Base-by-base conservation (phyloP, 2,329 filamentous ascomycete species). In the Colletotrichum eleusines region DNA sequence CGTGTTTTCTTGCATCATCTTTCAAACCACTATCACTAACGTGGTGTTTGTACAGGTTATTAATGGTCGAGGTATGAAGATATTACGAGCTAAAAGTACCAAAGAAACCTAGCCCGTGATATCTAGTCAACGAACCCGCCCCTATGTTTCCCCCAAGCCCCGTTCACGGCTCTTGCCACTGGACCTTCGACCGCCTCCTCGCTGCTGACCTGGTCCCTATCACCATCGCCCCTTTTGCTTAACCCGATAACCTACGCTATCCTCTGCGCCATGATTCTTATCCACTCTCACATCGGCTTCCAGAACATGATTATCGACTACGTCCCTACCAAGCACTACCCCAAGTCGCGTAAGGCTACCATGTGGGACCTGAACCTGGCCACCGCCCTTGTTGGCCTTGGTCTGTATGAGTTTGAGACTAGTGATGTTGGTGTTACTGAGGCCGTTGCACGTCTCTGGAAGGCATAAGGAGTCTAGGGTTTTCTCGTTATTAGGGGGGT, bases 371-470 rank as follows among this genome's bases (percentile, higher is more conserved):
- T 98, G 73, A 94, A 95, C 78, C 83, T 87, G 55, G 91, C 89
- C 71, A 98, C 97, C 14, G 86, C 95, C 69, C 85, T 94, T 63
- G 93, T 95, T 73, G 94, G 93, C 61, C 87, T 97, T 74, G 95
- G 95, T 69, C 87, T 98, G 78, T 99, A 99, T 84, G 95, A 98
- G 83, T 98, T 98, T 78, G 96, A 99, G 90, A 99, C 96, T 40
- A 98, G 98, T 79, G 96, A 99, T 76, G 94, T 99, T 63, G 96
- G 96, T 75, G 82, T 99, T 71, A 97, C 94, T 11, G 95, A 97
- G 87, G 92, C 91, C 40, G 87, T 98, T 75, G 94, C 92, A 88
- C 89, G 92, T 79, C 85, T 98, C 73, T 99, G 96, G 96, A 93
- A 88, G 78, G 95, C 96, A 77, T 94, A 84, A 77, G 71, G 16